These are phyloP conservation scores for Globisporangium rhizosaccharum DNA, from an alignment of 352 stramenopile genomes.

Conservation along the genomic window DNA sequence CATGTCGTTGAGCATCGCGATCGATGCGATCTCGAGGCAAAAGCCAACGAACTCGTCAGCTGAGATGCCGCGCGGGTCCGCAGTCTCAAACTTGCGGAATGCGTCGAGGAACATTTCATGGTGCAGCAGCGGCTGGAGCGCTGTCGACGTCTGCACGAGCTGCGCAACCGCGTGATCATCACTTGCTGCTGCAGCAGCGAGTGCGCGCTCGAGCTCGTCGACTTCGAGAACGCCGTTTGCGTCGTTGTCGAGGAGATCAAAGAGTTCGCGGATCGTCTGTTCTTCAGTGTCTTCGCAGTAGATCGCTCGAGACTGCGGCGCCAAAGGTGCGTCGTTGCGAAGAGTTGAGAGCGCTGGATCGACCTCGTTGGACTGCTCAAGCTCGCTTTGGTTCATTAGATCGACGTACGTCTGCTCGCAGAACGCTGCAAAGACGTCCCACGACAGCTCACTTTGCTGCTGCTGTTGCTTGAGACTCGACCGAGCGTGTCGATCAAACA, in stretches of 20 bases:
- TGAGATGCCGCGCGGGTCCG: conserved; percentile 51
- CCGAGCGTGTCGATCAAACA: conserved; percentile 16
- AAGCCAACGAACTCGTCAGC: conserved; percentile 73
- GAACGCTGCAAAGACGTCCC: conserved; percentile 41
- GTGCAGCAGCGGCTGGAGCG: conserved; percentile 53
- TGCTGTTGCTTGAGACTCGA: not conserved
- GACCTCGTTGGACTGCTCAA: not conserved
- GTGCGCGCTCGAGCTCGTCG: conserved; percentile 43
- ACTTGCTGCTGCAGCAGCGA: conserved; percentile 23
- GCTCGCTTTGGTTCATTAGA: conserved; percentile 34
- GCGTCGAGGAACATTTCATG: conserved; percentile 57
- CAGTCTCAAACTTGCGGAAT: conserved; percentile 52
- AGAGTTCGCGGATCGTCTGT: conserved; percentile 43
- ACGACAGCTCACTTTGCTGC: conserved; percentile 31
- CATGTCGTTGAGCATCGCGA: conserved; percentile 41
- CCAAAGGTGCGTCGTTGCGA: not conserved
- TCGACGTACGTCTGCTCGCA: conserved; percentile 42
- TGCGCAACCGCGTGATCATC: conserved; percentile 18
- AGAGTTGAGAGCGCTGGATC: not conserved
- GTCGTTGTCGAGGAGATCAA: conserved; percentile 52
- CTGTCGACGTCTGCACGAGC: conserved; percentile 38
- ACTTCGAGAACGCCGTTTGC: conserved; percentile 53
- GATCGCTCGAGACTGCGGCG: not conserved
- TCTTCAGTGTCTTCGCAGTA: conserved; percentile 32
- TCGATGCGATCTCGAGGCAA: conserved; percentile 56